These are phyloP conservation scores for Pleomassaria siparia DNA, from an alignment of 2,329 filamentous ascomycete genomes.

Conservation along the genomic window DNA sequence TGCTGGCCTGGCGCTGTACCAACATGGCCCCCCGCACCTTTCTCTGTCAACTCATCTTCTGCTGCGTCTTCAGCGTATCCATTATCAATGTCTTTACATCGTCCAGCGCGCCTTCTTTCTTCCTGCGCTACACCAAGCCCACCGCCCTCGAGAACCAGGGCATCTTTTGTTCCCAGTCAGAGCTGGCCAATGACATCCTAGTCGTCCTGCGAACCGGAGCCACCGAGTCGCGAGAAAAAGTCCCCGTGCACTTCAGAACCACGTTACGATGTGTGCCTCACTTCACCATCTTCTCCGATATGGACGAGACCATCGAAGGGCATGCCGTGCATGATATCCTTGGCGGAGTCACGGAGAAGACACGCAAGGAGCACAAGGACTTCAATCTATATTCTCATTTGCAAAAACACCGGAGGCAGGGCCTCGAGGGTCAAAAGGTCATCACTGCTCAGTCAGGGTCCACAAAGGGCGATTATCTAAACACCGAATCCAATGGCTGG, in stretches of 20 bases:
- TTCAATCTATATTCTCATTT: constrained; percentile 57
- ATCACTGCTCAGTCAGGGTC: constrained; percentile 36
- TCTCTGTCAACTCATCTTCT: constrained; percentile 36
- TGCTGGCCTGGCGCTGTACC: constrained; percentile 24
- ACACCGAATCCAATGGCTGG: constrained; percentile 49
- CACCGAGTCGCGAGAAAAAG: constrained; percentile 59
- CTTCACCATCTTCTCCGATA: constrained; percentile 61
- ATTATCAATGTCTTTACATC: constrained; percentile 38
- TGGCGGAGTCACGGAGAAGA: constrained; percentile 43
- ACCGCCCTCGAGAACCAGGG: constrained; percentile 14
- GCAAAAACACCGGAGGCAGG: constrained; percentile 47
- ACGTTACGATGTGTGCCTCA: constrained; percentile 59
- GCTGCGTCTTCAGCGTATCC: constrained; percentile 36
- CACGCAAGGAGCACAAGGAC: constrained; percentile 48
- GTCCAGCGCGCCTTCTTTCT: constrained; percentile 30
- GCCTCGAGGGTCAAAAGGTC: constrained; percentile 36
- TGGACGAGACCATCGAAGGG: constrained; percentile 56
- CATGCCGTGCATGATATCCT: constrained; percentile 53
- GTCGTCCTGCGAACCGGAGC: constrained; percentile 63
- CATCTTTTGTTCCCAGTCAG: constrained; percentile 34
- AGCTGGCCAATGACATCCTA: constrained; percentile 53
- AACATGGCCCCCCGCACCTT: constrained; percentile 36
- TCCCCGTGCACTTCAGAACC: constrained; percentile 59
- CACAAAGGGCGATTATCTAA: constrained; percentile 37
- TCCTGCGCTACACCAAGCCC: constrained; percentile 28